These are phyloP conservation scores for Mucor saturninus DNA, from an alignment of 371 early-diverging fungal species.

Conservation along the genomic window DNA sequence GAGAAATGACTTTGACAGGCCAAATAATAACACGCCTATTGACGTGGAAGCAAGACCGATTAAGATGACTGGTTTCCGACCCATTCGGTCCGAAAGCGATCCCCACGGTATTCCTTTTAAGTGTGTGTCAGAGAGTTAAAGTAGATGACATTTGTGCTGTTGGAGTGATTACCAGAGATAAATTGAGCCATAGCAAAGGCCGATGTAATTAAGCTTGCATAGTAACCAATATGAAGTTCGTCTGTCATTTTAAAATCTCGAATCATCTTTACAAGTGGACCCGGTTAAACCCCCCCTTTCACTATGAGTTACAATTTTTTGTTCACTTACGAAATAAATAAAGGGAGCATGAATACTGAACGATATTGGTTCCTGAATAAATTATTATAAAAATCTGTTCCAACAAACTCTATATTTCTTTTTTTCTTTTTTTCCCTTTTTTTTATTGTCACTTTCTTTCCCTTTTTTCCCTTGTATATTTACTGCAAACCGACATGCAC, in stretches of 20 bases:
- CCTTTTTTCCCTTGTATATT: background rate
- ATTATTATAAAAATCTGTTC: background rate
- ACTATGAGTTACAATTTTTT: background rate
- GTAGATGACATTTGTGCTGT: background rate
- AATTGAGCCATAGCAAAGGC: constrained; percentile 70
- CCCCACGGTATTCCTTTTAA: constrained; percentile 62
- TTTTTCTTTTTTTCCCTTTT: background rate
- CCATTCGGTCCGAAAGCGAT: constrained; percentile 66
- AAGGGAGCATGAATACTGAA: constrained; percentile 62
- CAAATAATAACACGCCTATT: constrained; percentile 72
- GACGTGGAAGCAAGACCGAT: constrained; percentile 80
- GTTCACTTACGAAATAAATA: constrained; percentile 48
- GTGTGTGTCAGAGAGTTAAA: no score
- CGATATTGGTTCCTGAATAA: constrained; percentile 58
- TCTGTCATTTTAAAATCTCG: constrained; percentile 61
- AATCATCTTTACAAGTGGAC: constrained; percentile 51
- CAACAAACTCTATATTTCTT: background rate
- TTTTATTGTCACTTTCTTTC: background rate
- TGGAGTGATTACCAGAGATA: constrained; percentile 39
- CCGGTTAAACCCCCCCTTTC: no score
- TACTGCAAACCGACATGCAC: constrained; percentile 51
- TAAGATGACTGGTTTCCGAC: constrained; percentile 77
- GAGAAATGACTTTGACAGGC: constrained; percentile 65
- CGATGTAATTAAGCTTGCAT: constrained; percentile 66
- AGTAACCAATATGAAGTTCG: constrained; percentile 63